Conservation (phyloP, 768 basidiomycete genomes). For the Pisolithus tinctorius region DNA sequence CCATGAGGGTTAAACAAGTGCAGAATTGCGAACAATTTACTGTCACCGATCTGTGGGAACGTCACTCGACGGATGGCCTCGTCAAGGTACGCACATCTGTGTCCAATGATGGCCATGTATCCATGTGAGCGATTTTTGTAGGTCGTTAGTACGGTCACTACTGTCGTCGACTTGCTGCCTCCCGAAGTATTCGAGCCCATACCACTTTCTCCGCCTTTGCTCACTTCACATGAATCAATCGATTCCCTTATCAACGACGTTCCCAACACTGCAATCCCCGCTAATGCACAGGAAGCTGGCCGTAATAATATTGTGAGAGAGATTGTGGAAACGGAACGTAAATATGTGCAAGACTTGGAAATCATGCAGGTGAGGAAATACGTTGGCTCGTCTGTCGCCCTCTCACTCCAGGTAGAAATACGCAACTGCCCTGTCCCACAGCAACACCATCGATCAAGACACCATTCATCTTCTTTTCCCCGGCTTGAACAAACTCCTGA, state of each 20-base stretch:
- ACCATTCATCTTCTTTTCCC: constrained; percentile 95
- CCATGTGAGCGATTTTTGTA: constrained; percentile 23
- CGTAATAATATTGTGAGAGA: constrained; percentile 79
- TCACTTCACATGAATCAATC: constrained; percentile 51
- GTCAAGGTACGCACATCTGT: constrained; percentile 66
- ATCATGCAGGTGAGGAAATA: constrained; percentile 76
- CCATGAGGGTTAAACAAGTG: constrained; percentile 76
- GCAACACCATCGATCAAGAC: constrained; percentile 85
- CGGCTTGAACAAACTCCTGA: constrained; percentile 88
- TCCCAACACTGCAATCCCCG: constrained; percentile 32
- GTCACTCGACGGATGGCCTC: constrained; percentile 87
- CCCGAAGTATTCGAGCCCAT: constrained; percentile 58
- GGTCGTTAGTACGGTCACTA: constrained; percentile 87
- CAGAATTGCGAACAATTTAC: constrained; percentile 78
- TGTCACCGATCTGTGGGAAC: constrained; percentile 84
- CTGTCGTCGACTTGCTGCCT: constrained; percentile 74
- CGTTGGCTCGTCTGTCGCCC: neutral
- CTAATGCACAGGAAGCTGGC: constrained; percentile 57
- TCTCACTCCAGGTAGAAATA: constrained; percentile 61
- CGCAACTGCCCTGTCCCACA: constrained; percentile 72
- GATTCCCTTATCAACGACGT: constrained; percentile 49
- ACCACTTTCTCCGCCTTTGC: constrained; percentile 50
- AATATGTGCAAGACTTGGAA: constrained; percentile 94
- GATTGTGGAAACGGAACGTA: constrained; percentile 90
- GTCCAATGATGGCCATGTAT: neutral